Base-by-base conservation (phyloP, 495 filamentous ascomycete genomes). In the Neurospora sp. region DNA sequence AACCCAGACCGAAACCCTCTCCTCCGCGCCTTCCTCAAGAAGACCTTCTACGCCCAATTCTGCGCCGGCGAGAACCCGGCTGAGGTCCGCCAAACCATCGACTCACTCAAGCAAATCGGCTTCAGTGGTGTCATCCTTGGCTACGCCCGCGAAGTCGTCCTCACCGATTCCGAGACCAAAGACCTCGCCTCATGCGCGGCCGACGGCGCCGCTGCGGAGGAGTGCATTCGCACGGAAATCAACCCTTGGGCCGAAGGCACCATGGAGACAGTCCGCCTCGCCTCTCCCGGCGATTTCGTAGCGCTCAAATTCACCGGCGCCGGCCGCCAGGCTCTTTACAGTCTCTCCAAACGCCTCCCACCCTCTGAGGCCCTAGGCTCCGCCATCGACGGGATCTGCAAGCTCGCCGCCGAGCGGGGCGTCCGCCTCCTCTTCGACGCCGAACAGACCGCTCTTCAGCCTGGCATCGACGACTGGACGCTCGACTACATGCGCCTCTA, bases 251-350 rank as follows among this genome's bases (percentile, higher is more conserved):
- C 88, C 41, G 84, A 88, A 44, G 92, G 93, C 5, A 93, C 92
- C 5, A 75, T 94, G 70, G 88, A 91, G 74, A 96, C 93, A 0
- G 90, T 98, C 7, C 83, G 87, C 18, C 89, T 96, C 82, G 88
- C 91, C 0, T 84, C 86, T 44, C 84, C 87, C 8, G 92, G 92
- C 7, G 94, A 97, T 77, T 97, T 94, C 77, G 90, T 97, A 39
- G 94, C 92, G 3, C 80, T 97, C 71, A 98, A 98, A 86, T 96
- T 96, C 82, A 94, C 92, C 22, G 95, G 95, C n/a, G 94, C 94
- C 73, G 95, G 95, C 18, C 83, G 83, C n/a, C 89, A 91, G 73
- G 92, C 91, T 0, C 85, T 96, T 31, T 83, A 88, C 68, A 83
- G 85, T 37, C 83, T 96, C 18, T 87, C 89, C 68, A 80, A 87